phyloP scores from a whole-genome alignment of 768 basidiomycete species.

The Mycena maculata region DNA sequence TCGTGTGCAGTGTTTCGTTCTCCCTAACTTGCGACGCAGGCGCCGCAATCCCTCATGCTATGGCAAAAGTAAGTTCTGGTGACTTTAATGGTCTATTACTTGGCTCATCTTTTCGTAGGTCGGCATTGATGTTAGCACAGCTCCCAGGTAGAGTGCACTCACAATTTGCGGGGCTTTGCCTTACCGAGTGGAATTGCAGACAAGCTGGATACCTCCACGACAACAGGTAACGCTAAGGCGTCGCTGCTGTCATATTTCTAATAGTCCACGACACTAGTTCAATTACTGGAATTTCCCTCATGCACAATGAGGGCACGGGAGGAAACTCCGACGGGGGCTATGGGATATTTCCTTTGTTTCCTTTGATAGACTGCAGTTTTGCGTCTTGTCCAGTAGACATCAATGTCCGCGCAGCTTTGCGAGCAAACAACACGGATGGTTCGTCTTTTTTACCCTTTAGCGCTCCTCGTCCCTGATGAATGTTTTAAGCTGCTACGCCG shows the following conservation, averaged over 20 bases:
- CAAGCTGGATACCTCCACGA: slow-evolving; percentile 64
- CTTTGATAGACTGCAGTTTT: slow-evolving; percentile 55
- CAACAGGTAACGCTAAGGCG: too few species aligned
- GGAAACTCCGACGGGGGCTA: slow-evolving; percentile 64
- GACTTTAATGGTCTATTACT: background rate
- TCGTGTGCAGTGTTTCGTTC: background rate
- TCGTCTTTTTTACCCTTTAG: slow-evolving; percentile 1
- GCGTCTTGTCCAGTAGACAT: slow-evolving; percentile 56
- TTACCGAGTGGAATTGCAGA: slow-evolving; percentile 33
- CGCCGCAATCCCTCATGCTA: slow-evolving; percentile 61
- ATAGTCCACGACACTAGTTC: slow-evolving; percentile 58
- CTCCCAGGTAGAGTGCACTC: slow-evolving; percentile 42
- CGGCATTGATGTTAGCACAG: slow-evolving; percentile 62
- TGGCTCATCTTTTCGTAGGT: slow-evolving; percentile 45
- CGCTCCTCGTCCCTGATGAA: background rate
- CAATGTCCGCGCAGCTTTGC: slow-evolving; percentile 51
- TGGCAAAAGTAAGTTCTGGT: slow-evolving; percentile 57
- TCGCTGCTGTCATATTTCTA: too few species aligned
- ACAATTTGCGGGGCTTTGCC: background rate
- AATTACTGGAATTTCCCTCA: slow-evolving; percentile 59
- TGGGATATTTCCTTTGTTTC: slow-evolving; percentile 64
- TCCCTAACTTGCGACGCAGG: slow-evolving; percentile 35
- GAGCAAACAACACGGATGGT: slow-evolving; percentile 60
- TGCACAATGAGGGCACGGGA: slow-evolving; percentile 67
- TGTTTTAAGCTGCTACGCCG: slow-evolving; percentile 52